Base-by-base conservation (phyloP, 139 green algal genomes). In the Chlorella sp. region DNA sequence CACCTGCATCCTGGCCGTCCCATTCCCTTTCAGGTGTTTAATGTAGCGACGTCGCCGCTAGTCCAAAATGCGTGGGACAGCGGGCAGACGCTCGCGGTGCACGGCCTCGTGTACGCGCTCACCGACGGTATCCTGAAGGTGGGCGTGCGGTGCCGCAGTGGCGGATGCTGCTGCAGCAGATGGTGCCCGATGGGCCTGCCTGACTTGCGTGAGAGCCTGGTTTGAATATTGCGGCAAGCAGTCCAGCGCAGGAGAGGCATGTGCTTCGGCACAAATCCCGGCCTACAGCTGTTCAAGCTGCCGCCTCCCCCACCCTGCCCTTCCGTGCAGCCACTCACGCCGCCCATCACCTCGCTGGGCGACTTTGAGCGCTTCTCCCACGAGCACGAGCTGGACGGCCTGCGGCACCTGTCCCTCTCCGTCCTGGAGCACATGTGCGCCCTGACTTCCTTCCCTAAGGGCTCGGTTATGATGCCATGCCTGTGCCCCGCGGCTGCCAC, bases 11-110 rank as follows among this genome's bases (percentile, higher is more conserved):
- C 51, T 20, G 51, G 51, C 51, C 24, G 51, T 13, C 34, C 34
- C 17, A 6, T 2, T 11, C 28, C 67, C 67, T 87, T 82, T 36
- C 94, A 97, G 90, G 92, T 94, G 20, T 94, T 95, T 88, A 92
- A 97, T 85, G 90, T 97, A 20, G 94, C 89, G 90, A 95, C 90
- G 32, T 85, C 30, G 38, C 92, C 94, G 34, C 81, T 93, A 3
- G 94, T 98, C 13, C 93, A 96, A 86, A 36, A 67, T 0, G 95
- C 95, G 7, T 98, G 95, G 95, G 92, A 92, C 65, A 46, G 76
- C 26, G 92, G 92, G 60, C 89, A 97, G 90, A 73, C 88, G 69
- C 84, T 98, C 36, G 73, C 92, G 16, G 87, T 98, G 46, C 94
- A 95, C 73, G 94, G 94, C 34, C 56, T 92, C 0, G 81, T 95